Evolutionary conservation across 176 grass and related monocot genomes (phyloP), one percentile per base, ranked within the genome.

Genomic region (Elaeis guineensis): DNA sequence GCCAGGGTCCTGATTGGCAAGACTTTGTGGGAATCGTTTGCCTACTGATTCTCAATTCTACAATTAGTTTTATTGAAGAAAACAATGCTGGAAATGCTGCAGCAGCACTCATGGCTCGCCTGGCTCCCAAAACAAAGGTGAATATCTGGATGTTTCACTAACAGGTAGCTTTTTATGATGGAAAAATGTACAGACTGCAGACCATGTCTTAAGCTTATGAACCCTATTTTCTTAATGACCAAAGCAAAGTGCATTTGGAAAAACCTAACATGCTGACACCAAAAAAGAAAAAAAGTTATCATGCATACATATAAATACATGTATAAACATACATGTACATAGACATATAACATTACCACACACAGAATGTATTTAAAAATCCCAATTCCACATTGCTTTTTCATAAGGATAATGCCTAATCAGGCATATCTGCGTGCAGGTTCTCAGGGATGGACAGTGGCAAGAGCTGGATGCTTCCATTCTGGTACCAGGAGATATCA

Each of bases 31-130:
- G 89, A 44, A 88, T 94, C 6, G 66, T 85, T 20, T 88, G 89
- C 26, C 78, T 94, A 52, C 63, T 94, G 4, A 67, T 94, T 59
- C 70, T 88, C 57, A 94, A 94, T 75, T 94, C 89, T 44, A 85
- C 81, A 3, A 94, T 94, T 62, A 88, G 84, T 75, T 94, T 94
- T 69, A 50, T 88, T 15, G 84, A 94, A 66, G 89, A 94, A 77
- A 94, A 88, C 4, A 94, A 88, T 74, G 89, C 89, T 18, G 84
- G 84, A 49, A 74, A 79, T 61, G 89, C 89, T 16, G 89, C 84
- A 50, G 72, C 83, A 3, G 59, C 80, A n/a, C 80, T 88, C 52
- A 88, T 94, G 89, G 80, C 84, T 50, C 75, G 29, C 21, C 79
- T 94, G 19, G 89, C 89, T 14, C 80, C 49, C 2, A 84, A 71